These are phyloP conservation scores for Rhododendron williamsianum DNA, from an alignment of 148 eudicot species.

Conservation along the genomic window DNA sequence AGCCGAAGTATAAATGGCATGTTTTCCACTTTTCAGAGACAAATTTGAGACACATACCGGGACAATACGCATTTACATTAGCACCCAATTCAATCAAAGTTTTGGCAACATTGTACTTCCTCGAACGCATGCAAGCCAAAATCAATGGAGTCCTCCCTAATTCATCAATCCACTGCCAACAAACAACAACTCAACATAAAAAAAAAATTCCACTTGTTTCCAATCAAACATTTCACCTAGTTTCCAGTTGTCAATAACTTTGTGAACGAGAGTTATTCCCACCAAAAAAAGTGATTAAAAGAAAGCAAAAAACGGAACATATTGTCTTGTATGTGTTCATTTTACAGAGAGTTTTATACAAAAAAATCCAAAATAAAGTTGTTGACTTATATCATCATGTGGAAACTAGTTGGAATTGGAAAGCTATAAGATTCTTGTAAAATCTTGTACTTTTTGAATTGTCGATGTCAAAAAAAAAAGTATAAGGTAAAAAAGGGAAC, in stretches of 20 bases:
- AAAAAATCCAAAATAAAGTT: too few species aligned
- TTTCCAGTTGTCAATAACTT: not conserved
- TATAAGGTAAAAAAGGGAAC: not conserved
- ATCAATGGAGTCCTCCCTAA: conserved; percentile 90
- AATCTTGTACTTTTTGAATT: too few species aligned
- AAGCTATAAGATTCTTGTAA: too few species aligned
- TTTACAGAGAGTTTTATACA: too few species aligned
- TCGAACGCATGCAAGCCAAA: conserved; percentile 60
- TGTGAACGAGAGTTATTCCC: not conserved
- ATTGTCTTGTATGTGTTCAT: too few species aligned
- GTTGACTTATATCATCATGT: too few species aligned
- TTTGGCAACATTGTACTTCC: conserved; percentile 49
- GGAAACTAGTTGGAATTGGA: too few species aligned
- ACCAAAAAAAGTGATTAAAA: not conserved
- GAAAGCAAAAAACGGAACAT: not conserved
- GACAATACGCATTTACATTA: conserved; percentile 80
- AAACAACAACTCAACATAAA: not conserved
- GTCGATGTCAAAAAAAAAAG: too few species aligned
- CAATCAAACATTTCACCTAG: not conserved
- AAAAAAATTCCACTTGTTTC: not conserved
- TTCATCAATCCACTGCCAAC: conserved; percentile 65
- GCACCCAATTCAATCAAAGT: conserved; percentile 91
- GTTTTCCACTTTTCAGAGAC: not conserved
- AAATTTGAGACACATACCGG: conserved; percentile 37
- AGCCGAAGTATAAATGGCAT: not conserved